Evolutionary conservation across 192 early-diverging fungal genomes (phyloP), one percentile per base, ranked within the genome.

Genomic region (Coemansia sp.): DNA sequence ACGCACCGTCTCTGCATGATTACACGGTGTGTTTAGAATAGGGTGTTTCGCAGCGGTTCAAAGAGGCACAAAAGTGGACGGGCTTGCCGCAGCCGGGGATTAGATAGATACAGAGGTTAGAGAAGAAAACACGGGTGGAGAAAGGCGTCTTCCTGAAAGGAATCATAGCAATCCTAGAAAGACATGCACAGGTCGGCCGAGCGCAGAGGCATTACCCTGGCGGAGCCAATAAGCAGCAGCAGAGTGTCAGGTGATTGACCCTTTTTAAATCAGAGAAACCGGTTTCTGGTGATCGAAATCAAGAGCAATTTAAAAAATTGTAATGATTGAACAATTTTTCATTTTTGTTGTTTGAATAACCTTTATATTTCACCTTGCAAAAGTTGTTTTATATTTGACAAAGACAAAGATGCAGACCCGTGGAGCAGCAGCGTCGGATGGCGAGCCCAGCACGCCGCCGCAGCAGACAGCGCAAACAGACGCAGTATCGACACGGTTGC

Each of bases 1-100:
- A 65, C 59, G 70, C 72, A 67, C 51, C 48, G 66, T 24, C 58
- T 73, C 60, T 77, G 65, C 70, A 72, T 72, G 47, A 19, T 37
- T 63, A 5, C 15, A 43, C 15, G 41, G 41, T 8, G 41, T 43
- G 2, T 4, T 43, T 14, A 6, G 29, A 25, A 32, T 5, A 22
- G 51, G 5, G 41, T 10, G 41, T 15, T 43, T 15, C 15, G 41
- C 41, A 15, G 41, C 41, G 3, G 41, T 15, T 43, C 12, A 43
- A 8, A 43, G 15, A 10, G 8, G 41, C 41, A 43, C 41, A 43
- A 15, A 15, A 15, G 9, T 38, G 4, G 41, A 11, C 41, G 12
- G 41, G 10, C 41, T 15, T 15, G 29, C 29, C 29, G 29, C 29
- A 32, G 29, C 29, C 29, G 29, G 25, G 6, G 14, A 2, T 53